phyloP scores from a whole-genome alignment of 331 rosid species.

The Prunus yedoensis region DNA sequence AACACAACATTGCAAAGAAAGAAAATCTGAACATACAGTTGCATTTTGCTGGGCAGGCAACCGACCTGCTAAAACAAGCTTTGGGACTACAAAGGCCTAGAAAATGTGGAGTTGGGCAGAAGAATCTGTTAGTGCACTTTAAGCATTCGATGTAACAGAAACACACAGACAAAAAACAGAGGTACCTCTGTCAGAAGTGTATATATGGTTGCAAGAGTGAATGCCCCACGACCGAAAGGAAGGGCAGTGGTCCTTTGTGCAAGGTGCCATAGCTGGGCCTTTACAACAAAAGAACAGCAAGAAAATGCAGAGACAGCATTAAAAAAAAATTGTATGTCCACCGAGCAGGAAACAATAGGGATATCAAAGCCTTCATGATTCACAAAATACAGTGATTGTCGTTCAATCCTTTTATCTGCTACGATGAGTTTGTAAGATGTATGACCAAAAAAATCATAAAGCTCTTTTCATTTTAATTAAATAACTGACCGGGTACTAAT shows the following conservation, averaged over 20 bases:
- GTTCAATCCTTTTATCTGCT: not conserved
- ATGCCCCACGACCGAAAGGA: constrained; percentile 97
- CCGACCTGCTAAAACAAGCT: constrained; percentile 97
- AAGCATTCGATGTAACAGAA: constrained; percentile 16
- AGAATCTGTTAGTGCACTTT: not conserved
- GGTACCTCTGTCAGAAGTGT: constrained; percentile 95
- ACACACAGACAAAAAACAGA: constrained; percentile 2
- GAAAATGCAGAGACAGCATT: not conserved
- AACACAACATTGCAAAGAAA: constrained; percentile 10
- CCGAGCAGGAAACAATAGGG: constrained; percentile 1
- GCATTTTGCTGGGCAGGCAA: constrained; percentile 99
- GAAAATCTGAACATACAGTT: constrained; percentile 59
- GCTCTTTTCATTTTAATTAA: too few relatives aligned
- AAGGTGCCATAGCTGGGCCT: constrained; percentile 95
- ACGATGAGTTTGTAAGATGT: not conserved
- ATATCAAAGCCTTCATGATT: not conserved
- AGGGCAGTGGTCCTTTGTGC: constrained; percentile 97
- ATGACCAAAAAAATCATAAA: not conserved
- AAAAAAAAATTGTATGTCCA: not conserved
- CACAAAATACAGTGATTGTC: not conserved
- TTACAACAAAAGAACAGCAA: constrained; percentile 30
- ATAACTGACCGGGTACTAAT: too few relatives aligned
- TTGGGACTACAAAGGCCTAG: constrained; percentile 86
- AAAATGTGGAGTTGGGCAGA: constrained; percentile 12
- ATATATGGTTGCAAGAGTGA: constrained; percentile 91